Percentiles rank a stretch among this genome's conserved stretches.
Evolutionary conservation across 768 basidiomycete species (phyloP).

Genomic region (Leccinum arenicola): DNA sequence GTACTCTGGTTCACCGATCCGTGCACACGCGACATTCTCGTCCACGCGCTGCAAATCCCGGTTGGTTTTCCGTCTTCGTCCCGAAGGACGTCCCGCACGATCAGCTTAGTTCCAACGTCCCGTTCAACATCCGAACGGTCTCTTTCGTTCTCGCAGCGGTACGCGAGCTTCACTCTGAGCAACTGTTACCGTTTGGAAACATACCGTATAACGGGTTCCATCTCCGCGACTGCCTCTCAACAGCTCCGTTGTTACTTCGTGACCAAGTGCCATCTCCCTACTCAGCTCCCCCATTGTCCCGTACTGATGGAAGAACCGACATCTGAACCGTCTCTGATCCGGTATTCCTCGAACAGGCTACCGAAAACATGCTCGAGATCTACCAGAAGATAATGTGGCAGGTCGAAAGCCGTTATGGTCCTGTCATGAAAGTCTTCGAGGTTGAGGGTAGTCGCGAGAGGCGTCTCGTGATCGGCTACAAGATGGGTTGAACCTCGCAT

Average conservation of each 20-base stretch:
- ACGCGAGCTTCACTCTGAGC: slow-evolving; percentile 39
- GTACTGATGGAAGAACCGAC: slow-evolving; percentile 65
- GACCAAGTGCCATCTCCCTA: slow-evolving; percentile 82
- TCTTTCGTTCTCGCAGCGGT: no score
- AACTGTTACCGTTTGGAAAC: slow-evolving; percentile 94
- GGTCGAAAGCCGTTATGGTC: slow-evolving; percentile 81
- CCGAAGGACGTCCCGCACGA: no score
- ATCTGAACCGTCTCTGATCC: slow-evolving; percentile 84
- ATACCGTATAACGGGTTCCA: slow-evolving; percentile 85
- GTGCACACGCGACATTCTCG: no score
- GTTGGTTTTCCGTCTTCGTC: no score
- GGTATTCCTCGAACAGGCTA: slow-evolving; percentile 89
- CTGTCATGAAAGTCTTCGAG: slow-evolving; percentile 94
- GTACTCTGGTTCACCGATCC: no score
- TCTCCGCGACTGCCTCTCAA: slow-evolving; percentile 83
- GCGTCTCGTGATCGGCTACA: slow-evolving; percentile 94
- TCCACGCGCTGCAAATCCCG: no score
- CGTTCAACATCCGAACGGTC: no score
- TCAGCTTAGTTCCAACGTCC: no score
- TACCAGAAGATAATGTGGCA: slow-evolving; percentile 88
- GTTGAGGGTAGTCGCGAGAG: slow-evolving; percentile 91
- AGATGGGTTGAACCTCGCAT: slow-evolving; percentile 85
- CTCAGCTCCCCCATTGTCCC: slow-evolving; percentile 39
- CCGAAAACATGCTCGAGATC: slow-evolving; percentile 88
- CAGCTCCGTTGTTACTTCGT: slow-evolving; percentile 98